phyloP scores from a whole-genome alignment of 1,139 yeast species.

The Saccharomyces hybrid region DNA sequence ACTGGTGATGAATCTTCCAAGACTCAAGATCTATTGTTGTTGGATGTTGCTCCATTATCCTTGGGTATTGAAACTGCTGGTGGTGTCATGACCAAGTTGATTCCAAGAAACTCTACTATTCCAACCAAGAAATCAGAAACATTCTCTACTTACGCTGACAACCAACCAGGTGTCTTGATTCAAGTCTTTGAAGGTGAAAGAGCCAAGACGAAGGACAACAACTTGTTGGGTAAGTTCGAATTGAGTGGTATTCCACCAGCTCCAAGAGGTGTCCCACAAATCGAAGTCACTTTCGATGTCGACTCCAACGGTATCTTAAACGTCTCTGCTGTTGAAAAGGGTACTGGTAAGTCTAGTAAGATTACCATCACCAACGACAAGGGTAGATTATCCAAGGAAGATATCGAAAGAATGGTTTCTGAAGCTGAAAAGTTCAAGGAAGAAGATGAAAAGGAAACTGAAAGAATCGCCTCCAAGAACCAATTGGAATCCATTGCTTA shows the following conservation, averaged over 20 bases:
- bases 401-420: conserved; percentile 88
- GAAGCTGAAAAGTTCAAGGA: conserved; percentile 84
- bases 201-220: conserved; percentile 88
- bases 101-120: conserved; percentile 85
- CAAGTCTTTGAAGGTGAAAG: conserved; percentile 94
- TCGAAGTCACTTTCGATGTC: conserved; percentile 86
- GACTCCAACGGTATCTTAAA: conserved; percentile 91
- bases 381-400: conserved; percentile 93
- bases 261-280: conserved; percentile 94
- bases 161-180: conserved; percentile 90
- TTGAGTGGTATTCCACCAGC: conserved; percentile 91
- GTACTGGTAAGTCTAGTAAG: conserved; percentile 72
- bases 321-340: conserved; percentile 92
- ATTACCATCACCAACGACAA: conserved; percentile 86
- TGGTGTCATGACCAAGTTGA: conserved; percentile 88
- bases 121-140: conserved; percentile 90
- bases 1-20: conserved; percentile 62
- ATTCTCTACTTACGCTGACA: conserved; percentile 87
- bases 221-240: conserved; percentile 88
- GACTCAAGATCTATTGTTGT: conserved; percentile 76
- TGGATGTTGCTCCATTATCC: conserved; percentile 85
- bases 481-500: conserved; percentile 88
- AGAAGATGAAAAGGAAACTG: conserved; percentile 75
- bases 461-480: conserved; percentile 75
- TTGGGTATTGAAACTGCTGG: conserved; percentile 93